Conservation (phyloP, 2,329 filamentous ascomycete species). For the Fusarium goolgardi region DNA sequence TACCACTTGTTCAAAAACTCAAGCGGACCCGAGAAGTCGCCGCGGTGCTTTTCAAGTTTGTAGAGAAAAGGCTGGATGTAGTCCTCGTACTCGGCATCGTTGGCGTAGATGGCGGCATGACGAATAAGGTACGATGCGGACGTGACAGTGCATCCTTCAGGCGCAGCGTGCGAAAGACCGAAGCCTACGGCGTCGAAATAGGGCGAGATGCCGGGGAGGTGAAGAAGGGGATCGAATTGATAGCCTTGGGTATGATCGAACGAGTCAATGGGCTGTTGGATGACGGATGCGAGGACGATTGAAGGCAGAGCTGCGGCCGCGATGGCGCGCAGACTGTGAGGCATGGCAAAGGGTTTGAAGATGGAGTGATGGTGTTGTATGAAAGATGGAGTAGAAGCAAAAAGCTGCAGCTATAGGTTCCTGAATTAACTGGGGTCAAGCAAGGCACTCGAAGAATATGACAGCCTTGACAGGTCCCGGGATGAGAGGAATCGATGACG, state of each 20-base stretch:
- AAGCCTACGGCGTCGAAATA: constrained; percentile 45
- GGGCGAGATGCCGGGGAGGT: constrained; percentile 43
- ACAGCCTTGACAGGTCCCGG: neutral
- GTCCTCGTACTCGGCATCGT: constrained; percentile 43
- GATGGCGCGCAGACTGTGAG: constrained; percentile 6
- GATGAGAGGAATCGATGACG: constrained; percentile 6
- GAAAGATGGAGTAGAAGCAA: neutral
- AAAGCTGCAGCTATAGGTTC: neutral
- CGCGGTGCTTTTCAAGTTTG: constrained; percentile 40
- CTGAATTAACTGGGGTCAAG: neutral
- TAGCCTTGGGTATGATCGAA: constrained; percentile 42
- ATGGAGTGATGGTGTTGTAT: neutral
- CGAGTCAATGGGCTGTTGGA: constrained; percentile 33
- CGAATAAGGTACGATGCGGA: constrained; percentile 42
- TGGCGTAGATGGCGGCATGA: constrained; percentile 43
- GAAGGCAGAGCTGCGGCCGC: constrained; percentile 8
- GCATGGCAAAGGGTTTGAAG: constrained; percentile 5
- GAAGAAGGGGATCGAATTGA: constrained; percentile 41
- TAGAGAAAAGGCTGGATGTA: constrained; percentile 41
- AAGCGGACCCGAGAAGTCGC: constrained; percentile 36
- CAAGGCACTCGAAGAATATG: neutral
- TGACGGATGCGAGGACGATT: constrained; percentile 8
- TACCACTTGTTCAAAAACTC: constrained; percentile 39
- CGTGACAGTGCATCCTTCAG: constrained; percentile 40
- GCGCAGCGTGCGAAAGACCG: constrained; percentile 35